Evolutionary conservation across 139 green algal species (phyloP).

Genomic region (Coccomyxa sp.): DNA sequence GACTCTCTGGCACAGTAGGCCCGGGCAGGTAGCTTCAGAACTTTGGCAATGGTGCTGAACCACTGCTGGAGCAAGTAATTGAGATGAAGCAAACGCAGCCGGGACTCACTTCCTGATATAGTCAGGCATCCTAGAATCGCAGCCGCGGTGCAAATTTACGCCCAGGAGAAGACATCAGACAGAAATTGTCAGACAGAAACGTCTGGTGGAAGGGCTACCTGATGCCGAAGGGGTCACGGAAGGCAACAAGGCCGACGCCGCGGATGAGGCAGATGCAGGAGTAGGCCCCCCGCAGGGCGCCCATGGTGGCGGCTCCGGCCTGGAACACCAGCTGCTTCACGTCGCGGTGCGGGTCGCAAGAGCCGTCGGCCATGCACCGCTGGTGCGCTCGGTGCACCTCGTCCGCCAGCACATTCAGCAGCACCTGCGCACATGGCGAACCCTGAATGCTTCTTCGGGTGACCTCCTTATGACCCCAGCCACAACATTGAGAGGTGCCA

Average conservation of each 20-base stretch:
- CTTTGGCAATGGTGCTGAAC: too few species aligned
- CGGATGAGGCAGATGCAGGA: constrained; percentile 86
- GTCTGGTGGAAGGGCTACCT: constrained; percentile 36
- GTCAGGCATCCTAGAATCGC: too few species aligned
- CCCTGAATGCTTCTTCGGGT: not conserved
- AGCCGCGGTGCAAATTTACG: too few species aligned
- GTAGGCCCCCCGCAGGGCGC: constrained; percentile 87
- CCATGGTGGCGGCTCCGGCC: constrained; percentile 75
- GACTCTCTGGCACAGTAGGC: too few species aligned
- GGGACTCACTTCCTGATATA: too few species aligned
- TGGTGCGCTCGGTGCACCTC: constrained; percentile 92
- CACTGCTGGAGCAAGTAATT: too few species aligned
- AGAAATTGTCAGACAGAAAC: too few species aligned
- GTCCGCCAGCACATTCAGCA: constrained; percentile 97
- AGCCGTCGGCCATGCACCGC: constrained; percentile 59
- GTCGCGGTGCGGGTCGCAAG: constrained; percentile 68
- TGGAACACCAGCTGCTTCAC: constrained; percentile 87
- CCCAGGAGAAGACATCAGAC: too few species aligned
- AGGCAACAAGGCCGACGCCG: constrained; percentile 92
- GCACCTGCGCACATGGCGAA: constrained; percentile 41
- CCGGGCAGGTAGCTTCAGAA: too few species aligned
- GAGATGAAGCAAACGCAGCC: too few species aligned
- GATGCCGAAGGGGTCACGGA: constrained; percentile 96
- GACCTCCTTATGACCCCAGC: not conserved
- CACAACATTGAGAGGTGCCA: too few species aligned